These are phyloP conservation scores for Spongispora temasekensis DNA, from an alignment of 1,284 basidiomycete species.

Conservation along the genomic window DNA sequence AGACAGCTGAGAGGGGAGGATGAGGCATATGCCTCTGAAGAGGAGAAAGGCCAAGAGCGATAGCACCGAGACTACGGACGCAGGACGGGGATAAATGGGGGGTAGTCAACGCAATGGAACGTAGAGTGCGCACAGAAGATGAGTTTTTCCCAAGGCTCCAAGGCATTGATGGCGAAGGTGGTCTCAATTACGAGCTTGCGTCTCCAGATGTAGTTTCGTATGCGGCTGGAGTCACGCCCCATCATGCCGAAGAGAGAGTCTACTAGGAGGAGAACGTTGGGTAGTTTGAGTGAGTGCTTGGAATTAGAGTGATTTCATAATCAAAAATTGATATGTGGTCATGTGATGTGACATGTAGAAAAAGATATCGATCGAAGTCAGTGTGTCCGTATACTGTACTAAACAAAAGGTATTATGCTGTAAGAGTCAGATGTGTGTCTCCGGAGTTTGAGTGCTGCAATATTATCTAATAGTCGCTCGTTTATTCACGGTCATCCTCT, in stretches of 20 bases:
- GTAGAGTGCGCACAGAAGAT: conserved; percentile 45
- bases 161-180: conserved; percentile 52
- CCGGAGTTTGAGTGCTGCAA: conserved; percentile 11
- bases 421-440: conserved; percentile 3
- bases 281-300: neutral
- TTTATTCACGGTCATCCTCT: conserved; percentile 9
- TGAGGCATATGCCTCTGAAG: conserved; percentile 30
- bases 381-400: conserved; percentile 20
- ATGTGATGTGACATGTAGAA: too few relatives aligned
- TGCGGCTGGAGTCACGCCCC: conserved; percentile 20
- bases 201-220: conserved; percentile 46
- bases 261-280: neutral
- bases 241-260: neutral
- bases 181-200: conserved; percentile 51
- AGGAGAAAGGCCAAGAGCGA: conserved; percentile 31
- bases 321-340: too few relatives aligned
- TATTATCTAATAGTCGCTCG: conserved; percentile 3
- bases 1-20: conserved; percentile 32
- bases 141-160: conserved; percentile 64
- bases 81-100: neutral
- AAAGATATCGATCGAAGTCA: too few relatives aligned
- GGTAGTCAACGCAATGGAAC: neutral
- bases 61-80: conserved; percentile 26
- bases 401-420: conserved; percentile 22
- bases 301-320: conserved; percentile 14